Conservation (phyloP, 306 rosid species). For the Rubus idaeus region DNA sequence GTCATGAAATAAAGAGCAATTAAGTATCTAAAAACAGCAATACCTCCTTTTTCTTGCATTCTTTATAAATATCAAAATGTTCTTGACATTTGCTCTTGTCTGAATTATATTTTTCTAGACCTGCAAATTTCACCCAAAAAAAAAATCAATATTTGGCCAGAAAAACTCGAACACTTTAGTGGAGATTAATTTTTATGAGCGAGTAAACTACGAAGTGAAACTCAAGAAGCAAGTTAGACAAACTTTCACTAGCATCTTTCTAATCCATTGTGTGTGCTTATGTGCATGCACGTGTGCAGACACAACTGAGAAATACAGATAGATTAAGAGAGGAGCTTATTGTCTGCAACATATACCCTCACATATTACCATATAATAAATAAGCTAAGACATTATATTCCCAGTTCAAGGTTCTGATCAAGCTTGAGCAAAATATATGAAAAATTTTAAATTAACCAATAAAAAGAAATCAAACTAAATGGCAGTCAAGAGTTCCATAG, state of each 20-base stretch:
- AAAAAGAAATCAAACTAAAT: background rate
- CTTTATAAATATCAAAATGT: conserved; percentile 89
- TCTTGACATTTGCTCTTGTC: conserved; percentile 91
- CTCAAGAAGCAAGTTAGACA: background rate
- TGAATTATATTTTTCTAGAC: conserved; percentile 65
- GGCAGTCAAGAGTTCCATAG: background rate
- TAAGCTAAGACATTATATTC: background rate
- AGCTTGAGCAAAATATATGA: background rate
- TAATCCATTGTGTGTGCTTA: background rate
- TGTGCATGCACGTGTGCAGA: background rate
- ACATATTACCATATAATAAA: background rate
- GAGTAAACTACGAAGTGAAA: background rate
- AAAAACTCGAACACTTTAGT: background rate
- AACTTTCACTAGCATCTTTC: background rate
- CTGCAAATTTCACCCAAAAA: conserved; percentile 32
- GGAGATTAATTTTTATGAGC: background rate
- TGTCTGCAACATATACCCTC: background rate
- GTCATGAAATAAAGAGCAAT: conserved; percentile 8
- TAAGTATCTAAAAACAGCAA: conserved; percentile 4
- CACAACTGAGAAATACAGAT: background rate
- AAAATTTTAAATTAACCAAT: background rate
- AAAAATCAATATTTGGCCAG: background rate
- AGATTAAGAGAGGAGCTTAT: background rate
- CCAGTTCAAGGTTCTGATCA: background rate
- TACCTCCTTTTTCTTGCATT: conserved; percentile 98